These are phyloP conservation scores for Rosa persica DNA, from an alignment of 306 rosid species.

Conservation along the genomic window DNA sequence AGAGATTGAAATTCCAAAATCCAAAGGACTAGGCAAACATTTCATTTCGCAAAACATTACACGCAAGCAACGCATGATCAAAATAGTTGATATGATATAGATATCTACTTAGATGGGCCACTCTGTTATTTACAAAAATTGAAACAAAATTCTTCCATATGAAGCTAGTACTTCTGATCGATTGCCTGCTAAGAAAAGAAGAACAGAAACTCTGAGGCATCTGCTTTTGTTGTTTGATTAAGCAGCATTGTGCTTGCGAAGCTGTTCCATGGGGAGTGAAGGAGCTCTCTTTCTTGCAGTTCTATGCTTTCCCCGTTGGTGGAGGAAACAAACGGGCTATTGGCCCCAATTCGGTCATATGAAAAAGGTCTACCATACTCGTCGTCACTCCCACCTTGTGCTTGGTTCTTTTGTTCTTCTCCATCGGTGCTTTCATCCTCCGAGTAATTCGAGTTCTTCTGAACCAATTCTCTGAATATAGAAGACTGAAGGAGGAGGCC, in stretches of 20 bases:
- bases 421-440: conserved; percentile 51
- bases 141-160: not conserved
- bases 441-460: conserved; percentile 50
- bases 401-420: conserved; percentile 43
- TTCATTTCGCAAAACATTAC: conserved; percentile 3
- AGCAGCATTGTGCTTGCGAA: conserved; percentile 14
- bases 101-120: not conserved
- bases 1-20: conserved; percentile 6
- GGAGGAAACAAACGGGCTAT: conserved; percentile 47
- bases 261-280: conserved; percentile 24
- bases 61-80: not conserved
- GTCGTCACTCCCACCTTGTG: conserved; percentile 32
- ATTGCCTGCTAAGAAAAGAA: conserved; percentile 5
- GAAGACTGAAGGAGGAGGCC: conserved; percentile 69
- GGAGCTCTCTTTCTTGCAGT: conserved; percentile 49
- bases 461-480: conserved; percentile 57
- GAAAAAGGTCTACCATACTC: conserved; percentile 49
- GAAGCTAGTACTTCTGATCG: not conserved
- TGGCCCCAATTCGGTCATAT: conserved; percentile 39
- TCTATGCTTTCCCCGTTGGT: conserved; percentile 37
- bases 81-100: not conserved
- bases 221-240: conserved; percentile 2
- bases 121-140: conserved; percentile 11
- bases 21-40: not conserved
- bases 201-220: not conserved